Evolutionary conservation across 345 rosid genomes (phyloP), one percentile per base, ranked within the genome.

Genomic region (Streptanthus diversifolius): DNA sequence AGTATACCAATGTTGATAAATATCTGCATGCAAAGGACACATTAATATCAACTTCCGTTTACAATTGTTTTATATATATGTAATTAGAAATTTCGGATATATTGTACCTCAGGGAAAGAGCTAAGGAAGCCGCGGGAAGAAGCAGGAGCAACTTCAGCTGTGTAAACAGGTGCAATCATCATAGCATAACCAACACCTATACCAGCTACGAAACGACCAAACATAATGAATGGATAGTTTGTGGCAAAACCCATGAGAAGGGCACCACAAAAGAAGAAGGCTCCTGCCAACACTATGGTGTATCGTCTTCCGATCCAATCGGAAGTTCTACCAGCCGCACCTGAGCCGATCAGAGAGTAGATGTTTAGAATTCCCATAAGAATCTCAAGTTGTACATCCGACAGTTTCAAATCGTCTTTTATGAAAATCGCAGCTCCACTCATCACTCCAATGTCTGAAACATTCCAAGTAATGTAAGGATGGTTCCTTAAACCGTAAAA

Each of bases 221-320:
- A 80, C 77, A 90, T 73, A 68, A 88, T 87, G 78, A 71, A 76
- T 18, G 54, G 0, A 78, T 78, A 88, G 3, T 85, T 81, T 39
- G 91, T 86, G 8, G 91, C 93, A 3, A 85, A 68, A 1, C 90
- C 96, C 96, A 85, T 90, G 2, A 84, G 77, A 21, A 90, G 32
- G 0, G 96, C 91, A 0, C 93, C 93, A 0, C 78, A 21, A 0
- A 88, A 69, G 79, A 88, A 88, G 8, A 85, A 83, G 9, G 66
- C 62, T 43, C 93, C 88, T 0, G 96, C 91, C n/a, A 88, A 70
- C 30, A 88, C 83, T 5, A 86, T 79, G 15, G 93, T 90, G 65
- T 74, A 85, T 35, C 93, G 84, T 51, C 96, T 72, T 44, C 96
- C 96, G 0, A 86, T 82, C 63, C 63, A 79, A 67, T 87, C 97